Base-by-base conservation (phyloP, 441 rosid species). In the Erodium texanum region DNA sequence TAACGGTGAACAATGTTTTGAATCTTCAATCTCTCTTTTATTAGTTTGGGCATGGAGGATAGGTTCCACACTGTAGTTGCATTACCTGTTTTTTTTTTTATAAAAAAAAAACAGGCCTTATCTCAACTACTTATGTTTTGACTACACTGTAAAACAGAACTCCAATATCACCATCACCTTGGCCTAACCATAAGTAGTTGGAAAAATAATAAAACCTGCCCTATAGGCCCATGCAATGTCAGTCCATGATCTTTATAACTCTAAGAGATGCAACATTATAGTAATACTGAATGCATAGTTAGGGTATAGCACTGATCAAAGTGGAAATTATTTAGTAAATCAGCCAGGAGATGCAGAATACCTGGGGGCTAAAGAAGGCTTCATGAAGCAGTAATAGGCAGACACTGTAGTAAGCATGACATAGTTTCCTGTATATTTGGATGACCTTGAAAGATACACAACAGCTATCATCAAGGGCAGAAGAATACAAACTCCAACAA, bases 371-470 rank as follows among this genome's bases (percentile, higher is more conserved):
- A 56, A 56, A 20, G 62, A 56, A 56, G 62, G 62, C 24, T 56
- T 56, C 62, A 56, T 56, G 62, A 56, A 56, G 62, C 62, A 56
- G 62, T 56, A 56, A 56, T 56, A 56, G 24, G 62, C 62, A 56
- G 62, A 56, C 62, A 56, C 62, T 56, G 62, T 56, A 56, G 24
- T 56, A 56, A 56, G 62, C 62, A 56, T 56, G 24, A 56, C 62
- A 56, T 56, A 56, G 24, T 56, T 56, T 19, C 62, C 62, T 3
- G 62, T 56, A 56, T 56, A 56, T 56, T 56, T 56, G 24, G 62
- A 19, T 20, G 62, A 56, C 62, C 24, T 56, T 56, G 62, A 56
- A 2, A 56, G 62, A 56, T 56, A 56, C 20, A 56, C 14, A 56
- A 56, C 62, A 56, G 62, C 62, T 19, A 56, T 56, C 62, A 56